phyloP scores from a whole-genome alignment of 768 basidiomycete species.

The Suillus hirtellus region DNA sequence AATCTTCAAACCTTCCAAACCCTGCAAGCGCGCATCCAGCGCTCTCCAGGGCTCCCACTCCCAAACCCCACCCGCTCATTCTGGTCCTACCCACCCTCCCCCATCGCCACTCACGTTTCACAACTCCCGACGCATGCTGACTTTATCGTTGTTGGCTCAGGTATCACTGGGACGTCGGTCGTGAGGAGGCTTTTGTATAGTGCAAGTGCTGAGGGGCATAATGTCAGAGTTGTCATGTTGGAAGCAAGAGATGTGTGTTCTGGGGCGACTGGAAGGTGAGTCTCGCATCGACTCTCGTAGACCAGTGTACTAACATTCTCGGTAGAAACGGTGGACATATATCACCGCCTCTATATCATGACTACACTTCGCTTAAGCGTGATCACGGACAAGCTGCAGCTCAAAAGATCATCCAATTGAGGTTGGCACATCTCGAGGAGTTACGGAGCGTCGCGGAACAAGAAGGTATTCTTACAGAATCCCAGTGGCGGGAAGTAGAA shows the following conservation, averaged over 20 bases:
- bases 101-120: conserved; percentile 42
- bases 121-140: conserved; percentile 48
- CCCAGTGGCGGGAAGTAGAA: conserved; percentile 59
- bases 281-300: not conserved
- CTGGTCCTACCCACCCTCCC: conserved; percentile 60
- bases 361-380: conserved; percentile 50
- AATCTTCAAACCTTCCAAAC: conserved; percentile 23
- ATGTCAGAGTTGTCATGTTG: conserved; percentile 62
- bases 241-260: conserved; percentile 81
- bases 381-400: conserved; percentile 48
- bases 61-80: conserved; percentile 56
- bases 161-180: conserved; percentile 68
- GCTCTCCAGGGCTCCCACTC: conserved; percentile 59
- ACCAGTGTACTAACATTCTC: not conserved
- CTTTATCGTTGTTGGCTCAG: conserved; percentile 74
- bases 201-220: conserved; percentile 24
- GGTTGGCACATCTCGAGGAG: conserved; percentile 55
- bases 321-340: conserved; percentile 72
- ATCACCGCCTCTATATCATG: conserved; percentile 57
- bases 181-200: conserved; percentile 53
- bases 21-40: conserved; percentile 35
- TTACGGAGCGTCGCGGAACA: conserved; percentile 51
- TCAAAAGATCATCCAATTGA: conserved; percentile 57
- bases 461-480: conserved; percentile 50
- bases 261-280: conserved; percentile 72